These are phyloP conservation scores for Amanita thiersii DNA, from an alignment of 768 basidiomycete genomes.

Conservation along the genomic window DNA sequence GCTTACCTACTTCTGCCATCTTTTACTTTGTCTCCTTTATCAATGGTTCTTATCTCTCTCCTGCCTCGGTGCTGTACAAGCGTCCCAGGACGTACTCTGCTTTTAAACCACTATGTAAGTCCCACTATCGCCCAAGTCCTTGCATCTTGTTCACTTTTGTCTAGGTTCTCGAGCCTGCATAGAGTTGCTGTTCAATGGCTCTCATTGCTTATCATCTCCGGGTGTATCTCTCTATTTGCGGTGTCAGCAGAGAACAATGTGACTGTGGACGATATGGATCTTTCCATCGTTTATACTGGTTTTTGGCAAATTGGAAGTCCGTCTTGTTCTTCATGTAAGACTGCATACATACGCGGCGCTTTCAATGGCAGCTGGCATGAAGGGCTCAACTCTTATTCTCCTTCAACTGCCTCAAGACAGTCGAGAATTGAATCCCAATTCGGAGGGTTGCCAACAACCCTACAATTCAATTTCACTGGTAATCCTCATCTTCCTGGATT, in stretches of 20 bases:
- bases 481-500: neutral
- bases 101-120: too few relatives aligned
- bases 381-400: slow-evolving; percentile 13
- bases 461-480: slow-evolving; percentile 39
- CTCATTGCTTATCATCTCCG: slow-evolving; percentile 6
- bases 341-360: slow-evolving; percentile 17
- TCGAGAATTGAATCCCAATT: slow-evolving; percentile 23
- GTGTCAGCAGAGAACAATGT: slow-evolving; percentile 20
- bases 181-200: neutral
- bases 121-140: too few relatives aligned
- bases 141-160: too few relatives aligned
- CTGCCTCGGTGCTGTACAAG: neutral
- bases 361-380: slow-evolving; percentile 26
- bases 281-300: slow-evolving; percentile 29
- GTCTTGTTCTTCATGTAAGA: slow-evolving; percentile 22
- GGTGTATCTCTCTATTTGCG: slow-evolving; percentile 12
- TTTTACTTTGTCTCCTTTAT: slow-evolving; percentile 1
- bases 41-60: neutral
- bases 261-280: slow-evolving; percentile 30
- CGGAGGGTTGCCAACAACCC: slow-evolving; percentile 22
- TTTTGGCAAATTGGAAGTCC: slow-evolving; percentile 27
- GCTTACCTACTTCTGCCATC: slow-evolving; percentile 1
- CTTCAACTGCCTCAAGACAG: slow-evolving; percentile 10
- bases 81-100: too few relatives aligned
- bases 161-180: neutral